phyloP scores from a whole-genome alignment of 1,139 yeast species.

The Groenewaldozyma sp. region DNA sequence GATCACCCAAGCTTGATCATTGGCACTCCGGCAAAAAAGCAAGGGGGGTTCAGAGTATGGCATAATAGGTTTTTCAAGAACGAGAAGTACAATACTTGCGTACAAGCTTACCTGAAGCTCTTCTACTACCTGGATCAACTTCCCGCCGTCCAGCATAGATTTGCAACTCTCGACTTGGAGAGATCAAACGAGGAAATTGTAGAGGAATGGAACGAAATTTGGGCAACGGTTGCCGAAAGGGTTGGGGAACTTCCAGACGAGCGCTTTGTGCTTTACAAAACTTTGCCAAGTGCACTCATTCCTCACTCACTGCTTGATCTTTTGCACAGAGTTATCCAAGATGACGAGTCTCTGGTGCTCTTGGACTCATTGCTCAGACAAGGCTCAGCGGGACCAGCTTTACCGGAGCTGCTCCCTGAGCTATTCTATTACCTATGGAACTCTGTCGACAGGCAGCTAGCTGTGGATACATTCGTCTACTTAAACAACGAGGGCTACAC shows the following conservation, averaged over 20 bases:
- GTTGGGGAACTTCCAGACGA: not conserved
- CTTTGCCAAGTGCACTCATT: not conserved
- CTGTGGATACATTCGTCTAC: not conserved
- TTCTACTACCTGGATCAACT: not conserved
- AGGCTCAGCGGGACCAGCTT: not conserved
- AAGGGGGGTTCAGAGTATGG: not conserved
- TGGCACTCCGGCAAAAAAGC: not conserved
- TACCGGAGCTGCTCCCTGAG: not conserved
- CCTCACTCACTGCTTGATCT: not conserved
- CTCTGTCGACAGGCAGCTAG: not conserved
- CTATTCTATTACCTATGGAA: not conserved
- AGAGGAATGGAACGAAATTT: not conserved
- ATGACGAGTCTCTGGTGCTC: not conserved
- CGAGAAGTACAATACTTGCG: not conserved
- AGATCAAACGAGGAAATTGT: not conserved
- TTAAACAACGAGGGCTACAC: not conserved
- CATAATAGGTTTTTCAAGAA: not conserved
- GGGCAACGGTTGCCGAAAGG: not conserved
- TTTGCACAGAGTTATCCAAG: not conserved
- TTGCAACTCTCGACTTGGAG: not conserved
- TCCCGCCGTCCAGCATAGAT: not conserved
- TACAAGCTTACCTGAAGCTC: not conserved
- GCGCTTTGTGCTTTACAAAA: not conserved
- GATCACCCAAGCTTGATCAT: not conserved
- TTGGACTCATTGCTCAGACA: not conserved